A percentile compares a stretch with the other conserved stretches of the same genome.
phyloP scores from a whole-genome alignment of 177 flowering plant genomes.

The Vitis hybrid region DNA sequence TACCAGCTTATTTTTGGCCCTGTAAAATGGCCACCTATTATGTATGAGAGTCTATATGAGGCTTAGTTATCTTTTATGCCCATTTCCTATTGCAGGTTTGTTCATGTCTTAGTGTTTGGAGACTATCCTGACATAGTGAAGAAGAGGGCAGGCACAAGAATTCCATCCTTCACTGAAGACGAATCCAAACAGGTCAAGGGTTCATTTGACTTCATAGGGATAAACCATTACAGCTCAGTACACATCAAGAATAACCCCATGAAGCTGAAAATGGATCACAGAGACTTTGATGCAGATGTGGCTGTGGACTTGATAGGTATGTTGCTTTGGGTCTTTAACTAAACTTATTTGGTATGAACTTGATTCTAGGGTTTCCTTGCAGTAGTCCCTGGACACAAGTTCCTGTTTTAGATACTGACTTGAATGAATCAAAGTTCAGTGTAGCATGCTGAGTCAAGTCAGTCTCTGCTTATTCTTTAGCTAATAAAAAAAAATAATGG shows the following conservation, averaged over 20 bases:
- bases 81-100: conserved; percentile 37
- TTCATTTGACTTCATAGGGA: conserved; percentile 56
- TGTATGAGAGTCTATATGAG: background rate
- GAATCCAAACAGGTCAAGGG: conserved; percentile 55
- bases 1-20: background rate
- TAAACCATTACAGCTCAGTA: conserved; percentile 38
- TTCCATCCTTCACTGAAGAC: conserved; percentile 43
- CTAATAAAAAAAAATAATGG: no score
- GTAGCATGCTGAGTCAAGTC: no score
- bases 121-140: conserved; percentile 59
- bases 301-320: conserved; percentile 28
- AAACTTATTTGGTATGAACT: background rate
- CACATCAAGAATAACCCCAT: conserved; percentile 28
- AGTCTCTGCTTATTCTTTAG: no score
- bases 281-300: conserved; percentile 34
- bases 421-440: no score
- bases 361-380: no score
- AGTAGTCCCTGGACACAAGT: no score
- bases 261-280: conserved; percentile 16
- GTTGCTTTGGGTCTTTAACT: background rate
- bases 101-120: conserved; percentile 58
- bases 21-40: background rate
- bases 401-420: no score
- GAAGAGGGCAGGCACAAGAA: conserved; percentile 40
- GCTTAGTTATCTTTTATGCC: background rate